phyloP scores from a whole-genome alignment of 1,139 yeast species.

The Taphrina wiesneri region DNA sequence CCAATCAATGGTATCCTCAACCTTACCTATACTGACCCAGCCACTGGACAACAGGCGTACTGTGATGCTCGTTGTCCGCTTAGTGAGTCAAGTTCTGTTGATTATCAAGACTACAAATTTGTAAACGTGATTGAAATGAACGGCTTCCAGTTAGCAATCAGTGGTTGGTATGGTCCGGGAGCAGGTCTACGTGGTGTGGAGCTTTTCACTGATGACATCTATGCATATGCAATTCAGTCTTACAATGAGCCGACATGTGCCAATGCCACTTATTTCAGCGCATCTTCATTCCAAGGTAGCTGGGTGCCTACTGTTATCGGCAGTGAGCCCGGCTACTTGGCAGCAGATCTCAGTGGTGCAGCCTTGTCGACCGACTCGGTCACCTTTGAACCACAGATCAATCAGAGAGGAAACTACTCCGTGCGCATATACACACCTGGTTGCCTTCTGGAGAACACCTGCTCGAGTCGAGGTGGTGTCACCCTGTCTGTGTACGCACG shows the following conservation, averaged over 20 bases:
- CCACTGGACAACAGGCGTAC: constrained; percentile 51
- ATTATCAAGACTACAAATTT: constrained; percentile 78
- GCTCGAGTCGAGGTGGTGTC: constrained; percentile 70
- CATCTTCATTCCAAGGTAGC: constrained; percentile 41
- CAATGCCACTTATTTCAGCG: constrained; percentile 42
- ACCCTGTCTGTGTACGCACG: constrained; percentile 67
- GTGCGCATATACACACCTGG: constrained; percentile 83
- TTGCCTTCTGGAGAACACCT: constrained; percentile 67
- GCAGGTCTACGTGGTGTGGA: constrained; percentile 76
- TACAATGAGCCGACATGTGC: constrained; percentile 61
- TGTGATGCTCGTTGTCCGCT: constrained; percentile 92
- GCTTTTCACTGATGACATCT: constrained; percentile 59
- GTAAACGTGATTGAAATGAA: constrained; percentile 67
- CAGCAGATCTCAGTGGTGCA: constrained; percentile 46
- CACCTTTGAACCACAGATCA: constrained; percentile 66
- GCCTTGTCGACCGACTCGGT: constrained; percentile 51
- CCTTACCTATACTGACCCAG: constrained; percentile 77
- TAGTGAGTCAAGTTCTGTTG: constrained; percentile 50
- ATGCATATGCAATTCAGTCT: constrained; percentile 70
- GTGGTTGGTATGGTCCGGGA: constrained; percentile 67
- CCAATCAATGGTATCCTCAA: constrained; percentile 93
- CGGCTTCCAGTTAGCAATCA: constrained; percentile 63
- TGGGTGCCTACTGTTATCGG: constrained; percentile 44
- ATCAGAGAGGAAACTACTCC: constrained; percentile 73
- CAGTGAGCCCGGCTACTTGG: constrained; percentile 38